A percentile compares a stretch with the other conserved stretches of the same genome.
These are phyloP conservation scores for Phytophthora fragariae DNA, from an alignment of 352 stramenopile species.

Conservation along the genomic window DNA sequence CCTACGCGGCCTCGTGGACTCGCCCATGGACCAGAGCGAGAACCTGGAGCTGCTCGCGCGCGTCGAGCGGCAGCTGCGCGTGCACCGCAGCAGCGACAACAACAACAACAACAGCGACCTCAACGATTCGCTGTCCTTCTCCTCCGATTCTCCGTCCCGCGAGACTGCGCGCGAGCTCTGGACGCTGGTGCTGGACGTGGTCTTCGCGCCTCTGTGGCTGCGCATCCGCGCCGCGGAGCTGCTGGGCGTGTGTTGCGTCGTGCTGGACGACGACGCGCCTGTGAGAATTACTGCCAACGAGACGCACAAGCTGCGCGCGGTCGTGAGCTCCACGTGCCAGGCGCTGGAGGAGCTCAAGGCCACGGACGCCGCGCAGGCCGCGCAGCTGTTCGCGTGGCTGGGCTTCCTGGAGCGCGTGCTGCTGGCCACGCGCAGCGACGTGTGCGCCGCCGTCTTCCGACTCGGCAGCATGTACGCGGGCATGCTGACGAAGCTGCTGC, in stretches of 20 bases:
- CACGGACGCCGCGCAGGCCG: constrained; percentile 44
- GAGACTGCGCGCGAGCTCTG: constrained; percentile 58
- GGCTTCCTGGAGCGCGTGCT: constrained; percentile 69
- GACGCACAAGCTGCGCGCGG: constrained; percentile 63
- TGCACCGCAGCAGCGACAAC: background rate
- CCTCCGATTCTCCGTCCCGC: constrained; percentile 22
- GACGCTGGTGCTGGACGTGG: constrained; percentile 70
- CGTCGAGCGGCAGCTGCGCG: constrained; percentile 53
- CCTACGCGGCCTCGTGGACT: constrained; percentile 43
- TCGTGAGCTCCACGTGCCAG: constrained; percentile 80
- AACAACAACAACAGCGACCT: background rate
- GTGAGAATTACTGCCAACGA: constrained; percentile 23
- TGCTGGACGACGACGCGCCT: constrained; percentile 18
- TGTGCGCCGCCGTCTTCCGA: constrained; percentile 51
- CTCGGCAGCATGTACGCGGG: constrained; percentile 61
- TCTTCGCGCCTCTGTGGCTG: constrained; percentile 72
- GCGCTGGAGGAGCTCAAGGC: constrained; percentile 66
- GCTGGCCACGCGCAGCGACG: constrained; percentile 43
- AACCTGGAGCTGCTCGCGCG: constrained; percentile 53
- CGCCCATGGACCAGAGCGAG: constrained; percentile 59
- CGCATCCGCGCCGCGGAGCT: constrained; percentile 68
- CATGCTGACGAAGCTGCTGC: constrained; percentile 73
- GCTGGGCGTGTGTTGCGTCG: constrained; percentile 54
- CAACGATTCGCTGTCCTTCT: background rate
- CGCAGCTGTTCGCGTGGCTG: constrained; percentile 68